Evolutionary conservation across 192 early-diverging fungal species (phyloP), one percentile per base, ranked within the genome.

Genomic region (Coemansia aciculifera): DNA sequence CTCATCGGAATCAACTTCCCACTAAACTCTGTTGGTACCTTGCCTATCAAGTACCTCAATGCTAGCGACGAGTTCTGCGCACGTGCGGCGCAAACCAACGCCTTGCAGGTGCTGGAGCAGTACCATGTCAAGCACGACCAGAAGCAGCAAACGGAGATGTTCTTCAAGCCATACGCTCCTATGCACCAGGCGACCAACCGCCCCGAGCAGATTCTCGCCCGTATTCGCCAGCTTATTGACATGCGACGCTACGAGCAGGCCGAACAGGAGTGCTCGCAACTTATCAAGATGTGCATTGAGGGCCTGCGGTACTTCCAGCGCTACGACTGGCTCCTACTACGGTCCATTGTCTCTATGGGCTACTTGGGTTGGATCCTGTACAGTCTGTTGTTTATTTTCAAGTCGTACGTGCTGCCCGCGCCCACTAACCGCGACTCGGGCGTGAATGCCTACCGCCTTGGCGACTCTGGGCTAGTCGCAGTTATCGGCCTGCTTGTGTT

Each of bases 231-330:
- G 12, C 60, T 87, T 5, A 93, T 96, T 46, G 86, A 85, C 34
- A 39, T 71, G 31, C 81, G 81, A 24, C 74, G 86, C 13, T 92
- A 92, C 69, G 72, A 77, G 13, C 80, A 87, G 15, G 95, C 96
- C 6, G 91, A 92, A 65, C 51, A 49, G 46, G 77, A 87, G 63
- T 94, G 94, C 52, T 51, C 64, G 24, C 39, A 80, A 29, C 75
- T 96, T 23, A 87, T 91, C 24, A 64, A 78, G 5, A 78, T 91
- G 40, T 91, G 89, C 32, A 60, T 96, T 8, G 85, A 91, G 56
- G 96, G 96, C n/a, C 77, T 96, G 63, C 88, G 94, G 43, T 98
- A 98, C 82, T 92, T 93, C 54, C 94, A 98, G 79, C 96, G 92
- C 74, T 98, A 98, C 65, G 96, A 98, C 79, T 98, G 96, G 96